Evolutionary conservation across 1,139 yeast genomes (phyloP).

Genomic region (Scheffersomyces lignicola): DNA sequence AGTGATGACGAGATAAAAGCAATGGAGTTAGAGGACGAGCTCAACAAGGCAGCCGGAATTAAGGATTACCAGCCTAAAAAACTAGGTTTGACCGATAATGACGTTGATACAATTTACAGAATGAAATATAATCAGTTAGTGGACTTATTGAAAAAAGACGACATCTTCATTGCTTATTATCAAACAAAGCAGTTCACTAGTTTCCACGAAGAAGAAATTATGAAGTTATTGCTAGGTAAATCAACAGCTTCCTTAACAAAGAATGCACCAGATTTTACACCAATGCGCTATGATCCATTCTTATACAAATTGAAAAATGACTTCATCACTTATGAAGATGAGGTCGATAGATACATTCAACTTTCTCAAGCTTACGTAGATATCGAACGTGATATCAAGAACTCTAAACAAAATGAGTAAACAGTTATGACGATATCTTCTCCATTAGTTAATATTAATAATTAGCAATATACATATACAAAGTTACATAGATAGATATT

Average conservation of each 20-base stretch:
- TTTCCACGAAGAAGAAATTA: conserved; percentile 38
- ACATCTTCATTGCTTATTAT: conserved; percentile 29
- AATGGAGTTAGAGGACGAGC: conserved; percentile 24
- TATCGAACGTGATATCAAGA: too few relatives aligned
- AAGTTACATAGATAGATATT: too few relatives aligned
- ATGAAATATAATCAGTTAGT: conserved; percentile 25
- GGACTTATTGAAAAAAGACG: conserved; percentile 33
- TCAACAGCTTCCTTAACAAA: conserved; percentile 25
- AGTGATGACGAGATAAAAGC: conserved; percentile 20
- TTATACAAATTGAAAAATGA: conserved; percentile 28
- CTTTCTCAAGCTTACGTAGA: too few relatives aligned
- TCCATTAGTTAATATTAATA: too few relatives aligned
- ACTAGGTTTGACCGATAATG: conserved; percentile 17
- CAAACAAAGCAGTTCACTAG: conserved; percentile 30
- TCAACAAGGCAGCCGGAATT: conserved; percentile 15
- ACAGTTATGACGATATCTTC: too few relatives aligned
- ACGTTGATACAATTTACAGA: conserved; percentile 19
- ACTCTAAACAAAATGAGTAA: too few relatives aligned
- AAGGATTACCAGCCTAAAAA: conserved; percentile 11
- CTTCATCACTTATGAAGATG: conserved; percentile 25
- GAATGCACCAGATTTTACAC: conserved; percentile 29
- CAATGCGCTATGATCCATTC: conserved; percentile 37
- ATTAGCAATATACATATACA: too few relatives aligned
- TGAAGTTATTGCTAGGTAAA: conserved; percentile 30
- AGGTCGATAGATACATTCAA: conserved; percentile 23